Evolutionary conservation across 306 rosid species (phyloP), one percentile per base, ranked within the genome.

Genomic region (Gynostemma pentaphyllum): DNA sequence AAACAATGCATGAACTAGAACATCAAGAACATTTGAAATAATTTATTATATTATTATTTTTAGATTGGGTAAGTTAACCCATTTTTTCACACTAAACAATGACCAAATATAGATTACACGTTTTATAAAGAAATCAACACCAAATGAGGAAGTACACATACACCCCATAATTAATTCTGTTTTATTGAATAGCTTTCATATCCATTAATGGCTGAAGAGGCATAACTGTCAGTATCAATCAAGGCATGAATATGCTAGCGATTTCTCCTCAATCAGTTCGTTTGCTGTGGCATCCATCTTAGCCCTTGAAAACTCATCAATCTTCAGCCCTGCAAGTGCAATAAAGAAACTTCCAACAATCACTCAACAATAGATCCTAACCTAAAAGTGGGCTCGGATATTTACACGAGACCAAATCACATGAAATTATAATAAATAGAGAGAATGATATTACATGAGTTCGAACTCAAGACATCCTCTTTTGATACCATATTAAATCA

Each of bases 221-320:
- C 27, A 36, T 0, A 40, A 41, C 4, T 41, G 39, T 62, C n/a
- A n/a, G 30, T 39, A 0, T 77, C 72, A 80, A 41, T 70, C 57
- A 16, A 92, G 83, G 61, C 90, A 88, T 47, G 88, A 82, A 56
- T 62, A 16, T 9, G 96, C 96, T 74, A 88, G 48, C 10, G 70
- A 2, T 74, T 77, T 92, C 79, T 92, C 99, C 68, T 88, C 95
- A 37, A 71, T 41, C 8, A 92, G 88, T 56, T 92, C 99, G 68
- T 78, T 61, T n/a, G 95, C 88, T 2, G 96, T 86, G 47, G 70
- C 81, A 66, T 92, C 94, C 83, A 92, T 61, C 84, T 82, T 88
- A 0, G 68, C 87, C 74, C 88, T 84, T 5, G 99, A 84, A 45
- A 88, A 82, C 55, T 81, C 48, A 16, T 92, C 87, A 4, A 92